phyloP scores from a whole-genome alignment of 176 grass and related monocot genomes.

The Elaeis guineensis region DNA sequence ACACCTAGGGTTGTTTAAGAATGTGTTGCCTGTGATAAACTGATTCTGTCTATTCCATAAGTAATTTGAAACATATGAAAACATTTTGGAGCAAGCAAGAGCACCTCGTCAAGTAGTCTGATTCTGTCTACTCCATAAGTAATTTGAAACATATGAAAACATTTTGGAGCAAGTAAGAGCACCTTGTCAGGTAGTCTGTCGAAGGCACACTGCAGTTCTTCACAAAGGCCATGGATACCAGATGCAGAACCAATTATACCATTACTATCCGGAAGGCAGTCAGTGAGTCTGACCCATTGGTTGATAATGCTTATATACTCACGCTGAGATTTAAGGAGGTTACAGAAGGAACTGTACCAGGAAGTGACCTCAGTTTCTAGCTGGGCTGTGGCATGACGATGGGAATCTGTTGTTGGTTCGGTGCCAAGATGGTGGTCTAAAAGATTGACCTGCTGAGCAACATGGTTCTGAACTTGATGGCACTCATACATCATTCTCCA shows the following conservation, averaged over 20 bases:
- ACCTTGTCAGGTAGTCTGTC: constrained; percentile 77
- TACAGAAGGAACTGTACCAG: constrained; percentile 83
- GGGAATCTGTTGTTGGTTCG: constrained; percentile 78
- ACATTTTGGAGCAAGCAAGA: not conserved
- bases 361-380: constrained; percentile 78
- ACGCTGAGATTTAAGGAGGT: constrained; percentile 65
- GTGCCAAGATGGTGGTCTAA: constrained; percentile 48
- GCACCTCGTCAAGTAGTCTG: constrained; percentile 64
- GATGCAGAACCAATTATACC: constrained; percentile 48
- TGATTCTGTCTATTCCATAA: too few species aligned
- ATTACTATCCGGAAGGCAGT: constrained; percentile 50
- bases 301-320: constrained; percentile 61
- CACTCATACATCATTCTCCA: constrained; percentile 94
- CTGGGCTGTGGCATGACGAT: constrained; percentile 57
- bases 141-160: too few species aligned
- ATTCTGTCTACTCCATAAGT: too few species aligned
- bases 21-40: too few species aligned
- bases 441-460: constrained; percentile 66
- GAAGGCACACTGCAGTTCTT: constrained; percentile 57
- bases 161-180: not conserved
- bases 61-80: too few species aligned
- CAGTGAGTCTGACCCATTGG: constrained; percentile 79
- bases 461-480: constrained; percentile 80
- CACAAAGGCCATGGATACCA: constrained; percentile 49
- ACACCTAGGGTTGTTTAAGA: too few species aligned